These are phyloP conservation scores for Petunia secreta DNA, from an alignment of 257 asterid species.

Conservation along the genomic window DNA sequence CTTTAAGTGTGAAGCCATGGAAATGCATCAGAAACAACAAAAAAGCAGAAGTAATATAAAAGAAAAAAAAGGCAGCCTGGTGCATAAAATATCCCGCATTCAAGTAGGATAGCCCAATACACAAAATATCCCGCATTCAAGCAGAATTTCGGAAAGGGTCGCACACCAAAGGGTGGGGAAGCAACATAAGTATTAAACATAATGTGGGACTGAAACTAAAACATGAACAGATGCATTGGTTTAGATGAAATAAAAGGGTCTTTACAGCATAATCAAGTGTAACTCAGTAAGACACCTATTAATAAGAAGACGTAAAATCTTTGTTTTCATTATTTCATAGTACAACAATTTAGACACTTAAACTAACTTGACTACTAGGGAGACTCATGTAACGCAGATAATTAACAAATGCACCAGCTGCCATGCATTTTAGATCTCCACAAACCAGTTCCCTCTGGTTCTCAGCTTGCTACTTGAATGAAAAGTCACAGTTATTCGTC, in stretches of 20 bases:
- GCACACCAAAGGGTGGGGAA: background rate
- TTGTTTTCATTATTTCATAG: constrained; percentile 16
- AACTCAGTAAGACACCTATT: background rate
- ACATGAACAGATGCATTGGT: background rate
- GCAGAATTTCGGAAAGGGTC: no score
- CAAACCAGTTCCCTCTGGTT: background rate
- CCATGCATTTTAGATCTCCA: background rate
- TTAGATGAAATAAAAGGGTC: background rate
- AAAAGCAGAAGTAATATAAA: no score
- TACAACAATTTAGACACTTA: background rate
- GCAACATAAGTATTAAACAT: background rate
- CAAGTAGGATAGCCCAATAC: no score
- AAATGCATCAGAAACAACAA: background rate
- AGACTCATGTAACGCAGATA: constrained; percentile 1
- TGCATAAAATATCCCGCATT: no score
- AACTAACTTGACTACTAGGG: background rate
- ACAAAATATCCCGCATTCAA: no score
- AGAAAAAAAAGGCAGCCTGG: no score
- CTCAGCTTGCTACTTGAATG: constrained; percentile 12
- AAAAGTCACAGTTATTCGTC: constrained; percentile 38
- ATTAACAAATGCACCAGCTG: background rate
- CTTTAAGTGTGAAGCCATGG: background rate
- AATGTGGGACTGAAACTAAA: background rate
- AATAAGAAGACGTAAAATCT: background rate
- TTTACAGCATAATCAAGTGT: background rate